Evolutionary conservation across 257 asterid species (phyloP).

Genomic region (Plectranthus barbatus): DNA sequence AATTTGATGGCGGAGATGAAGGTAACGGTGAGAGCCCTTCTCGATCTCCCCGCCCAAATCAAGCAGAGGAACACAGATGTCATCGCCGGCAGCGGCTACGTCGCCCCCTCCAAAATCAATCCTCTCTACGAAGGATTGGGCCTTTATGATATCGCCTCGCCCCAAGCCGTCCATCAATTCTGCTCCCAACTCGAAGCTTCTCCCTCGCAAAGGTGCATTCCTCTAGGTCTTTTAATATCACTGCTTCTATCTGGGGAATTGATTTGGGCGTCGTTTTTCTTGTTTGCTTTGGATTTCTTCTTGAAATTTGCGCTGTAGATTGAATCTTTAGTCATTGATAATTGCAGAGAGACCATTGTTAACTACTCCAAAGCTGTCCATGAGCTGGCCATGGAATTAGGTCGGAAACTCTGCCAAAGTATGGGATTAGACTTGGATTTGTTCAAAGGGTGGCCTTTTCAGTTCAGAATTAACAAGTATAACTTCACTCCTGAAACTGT

Average conservation of each 20-base stretch:
- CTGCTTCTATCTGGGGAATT: too few species aligned
- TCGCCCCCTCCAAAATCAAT: slow-evolving; percentile 26
- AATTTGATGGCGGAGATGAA: slow-evolving; percentile 46
- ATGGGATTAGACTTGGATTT: slow-evolving; percentile 20
- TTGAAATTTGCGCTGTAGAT: too few species aligned
- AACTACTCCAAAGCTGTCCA: slow-evolving; percentile 38
- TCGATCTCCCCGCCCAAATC: slow-evolving; percentile 47
- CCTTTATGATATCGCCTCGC: slow-evolving; percentile 36
- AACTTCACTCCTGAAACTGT: slow-evolving; percentile 27
- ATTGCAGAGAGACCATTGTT: slow-evolving; percentile 29
- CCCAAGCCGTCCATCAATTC: slow-evolving; percentile 33
- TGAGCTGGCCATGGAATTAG: slow-evolving; percentile 27
- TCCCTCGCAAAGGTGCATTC: slow-evolving; percentile 16
- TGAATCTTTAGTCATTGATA: too few species aligned
- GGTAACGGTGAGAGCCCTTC: slow-evolving; percentile 25
- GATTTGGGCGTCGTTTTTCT: too few species aligned
- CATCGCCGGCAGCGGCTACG: slow-evolving; percentile 45
- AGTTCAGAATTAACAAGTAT: slow-evolving; percentile 39
- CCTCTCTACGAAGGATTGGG: slow-evolving; percentile 57
- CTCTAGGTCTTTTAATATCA: too few species aligned
- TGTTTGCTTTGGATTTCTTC: too few species aligned
- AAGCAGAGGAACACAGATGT: slow-evolving; percentile 35
- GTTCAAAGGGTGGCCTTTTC: slow-evolving; percentile 32
- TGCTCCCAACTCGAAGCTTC: slow-evolving; percentile 43
- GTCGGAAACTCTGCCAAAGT: slow-evolving; percentile 24